Conservation (phyloP, 2,329 filamentous ascomycete genomes). For the Fusarium vanettenii region DNA sequence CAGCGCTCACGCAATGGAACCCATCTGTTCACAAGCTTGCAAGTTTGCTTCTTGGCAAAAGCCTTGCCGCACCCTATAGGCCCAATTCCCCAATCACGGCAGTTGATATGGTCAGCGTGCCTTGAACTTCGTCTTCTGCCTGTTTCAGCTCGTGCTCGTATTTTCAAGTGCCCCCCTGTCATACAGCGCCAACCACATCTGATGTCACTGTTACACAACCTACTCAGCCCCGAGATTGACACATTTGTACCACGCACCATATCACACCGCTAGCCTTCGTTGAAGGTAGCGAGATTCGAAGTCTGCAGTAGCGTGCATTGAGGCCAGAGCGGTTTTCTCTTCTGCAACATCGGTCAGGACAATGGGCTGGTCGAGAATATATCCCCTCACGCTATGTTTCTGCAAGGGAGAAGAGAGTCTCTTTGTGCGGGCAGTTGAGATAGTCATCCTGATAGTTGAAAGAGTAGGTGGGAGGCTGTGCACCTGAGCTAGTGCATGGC, state of each 20-base stretch:
- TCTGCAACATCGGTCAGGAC: background rate
- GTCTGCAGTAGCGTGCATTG: background rate
- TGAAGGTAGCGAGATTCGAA: background rate
- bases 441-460: background rate
- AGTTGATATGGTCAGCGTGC: background rate
- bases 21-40: background rate
- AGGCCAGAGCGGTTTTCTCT: background rate
- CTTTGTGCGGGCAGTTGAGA: background rate
- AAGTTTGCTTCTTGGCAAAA: background rate
- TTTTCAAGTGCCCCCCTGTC: background rate
- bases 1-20: background rate
- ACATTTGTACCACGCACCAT: background rate
- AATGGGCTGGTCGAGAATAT: background rate
- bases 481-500: background rate
- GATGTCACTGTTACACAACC: background rate
- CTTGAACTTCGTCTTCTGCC: background rate
- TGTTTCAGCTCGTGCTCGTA: background rate
- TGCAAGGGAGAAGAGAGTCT: background rate
- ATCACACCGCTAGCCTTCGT: background rate
- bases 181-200: background rate
- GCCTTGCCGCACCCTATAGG: background rate
- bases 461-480: background rate
- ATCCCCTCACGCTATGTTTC: background rate
- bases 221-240: background rate
- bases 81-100: background rate